A percentile compares a stretch with the other conserved stretches of the same genome.
Evolutionary conservation across 2,329 filamentous ascomycete species (phyloP).

Genomic region (Fusarium miscanthi): DNA sequence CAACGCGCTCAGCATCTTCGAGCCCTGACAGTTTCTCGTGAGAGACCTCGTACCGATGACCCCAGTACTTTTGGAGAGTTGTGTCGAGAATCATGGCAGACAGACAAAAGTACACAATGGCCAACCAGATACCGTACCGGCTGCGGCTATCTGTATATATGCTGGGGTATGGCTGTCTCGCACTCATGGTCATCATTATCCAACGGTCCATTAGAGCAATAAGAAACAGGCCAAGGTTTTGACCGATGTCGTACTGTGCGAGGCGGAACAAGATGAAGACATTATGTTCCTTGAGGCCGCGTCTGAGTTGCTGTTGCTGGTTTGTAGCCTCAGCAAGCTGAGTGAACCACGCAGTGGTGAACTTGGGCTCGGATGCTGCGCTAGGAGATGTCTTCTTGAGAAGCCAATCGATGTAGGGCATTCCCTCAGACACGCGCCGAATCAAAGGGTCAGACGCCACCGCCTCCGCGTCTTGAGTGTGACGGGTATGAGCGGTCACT

Average conservation of each 20-base stretch:
- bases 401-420: slow-evolving; percentile 32
- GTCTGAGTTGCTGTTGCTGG: slow-evolving; percentile 19
- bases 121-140: slow-evolving; percentile 29
- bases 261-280: slow-evolving; percentile 29
- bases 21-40: slow-evolving; percentile 14
- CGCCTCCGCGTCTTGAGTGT: background rate
- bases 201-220: slow-evolving; percentile 36
- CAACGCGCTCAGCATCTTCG: background rate
- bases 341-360: slow-evolving; percentile 36
- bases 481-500: background rate
- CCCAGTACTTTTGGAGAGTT: slow-evolving; percentile 33
- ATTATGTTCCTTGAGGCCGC: slow-evolving; percentile 32
- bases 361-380: slow-evolving; percentile 1
- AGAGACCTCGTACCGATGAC: slow-evolving; percentile 4
- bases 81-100: slow-evolving; percentile 31
- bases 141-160: slow-evolving; percentile 30
- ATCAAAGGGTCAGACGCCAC: slow-evolving; percentile 15
- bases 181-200: slow-evolving; percentile 36
- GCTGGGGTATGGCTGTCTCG: slow-evolving; percentile 26
- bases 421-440: slow-evolving; percentile 16
- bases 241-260: slow-evolving; percentile 29
- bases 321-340: slow-evolving; percentile 21
- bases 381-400: slow-evolving; percentile 20
- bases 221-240: slow-evolving; percentile 32
- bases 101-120: slow-evolving; percentile 34